Evolutionary conservation across 148 eudicot species (phyloP).

Genomic region (Fagopyrum tataricum): DNA sequence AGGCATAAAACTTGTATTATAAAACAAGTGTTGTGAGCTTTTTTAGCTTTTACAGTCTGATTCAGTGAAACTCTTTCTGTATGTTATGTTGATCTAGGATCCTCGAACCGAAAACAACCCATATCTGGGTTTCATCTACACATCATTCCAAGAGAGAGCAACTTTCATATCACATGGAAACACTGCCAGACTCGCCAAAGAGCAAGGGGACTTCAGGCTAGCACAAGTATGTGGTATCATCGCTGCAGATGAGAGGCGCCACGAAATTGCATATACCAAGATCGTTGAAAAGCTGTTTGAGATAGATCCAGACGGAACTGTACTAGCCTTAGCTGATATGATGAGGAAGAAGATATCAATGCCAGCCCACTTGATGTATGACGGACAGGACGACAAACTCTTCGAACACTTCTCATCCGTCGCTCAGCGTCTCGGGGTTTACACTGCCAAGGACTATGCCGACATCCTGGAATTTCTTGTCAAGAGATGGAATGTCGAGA

Average conservation of each 20-base stretch:
- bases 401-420: constrained; percentile 33
- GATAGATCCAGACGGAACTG: constrained; percentile 35
- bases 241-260: constrained; percentile 47
- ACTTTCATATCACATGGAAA: constrained; percentile 46
- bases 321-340: constrained; percentile 37
- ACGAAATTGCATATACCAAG: constrained; percentile 42
- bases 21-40: too few species aligned
- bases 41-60: neutral
- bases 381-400: constrained; percentile 34
- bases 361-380: constrained; percentile 47
- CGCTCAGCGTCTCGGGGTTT: constrained; percentile 41
- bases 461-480: constrained; percentile 38
- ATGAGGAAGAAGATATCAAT: constrained; percentile 40
- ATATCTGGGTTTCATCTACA: constrained; percentile 45
- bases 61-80: neutral
- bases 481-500: constrained; percentile 33
- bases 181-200: constrained; percentile 40
- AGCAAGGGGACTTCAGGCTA: constrained; percentile 33
- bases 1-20: too few species aligned
- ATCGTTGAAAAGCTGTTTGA: constrained; percentile 46
- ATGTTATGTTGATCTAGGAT: constrained; percentile 18
- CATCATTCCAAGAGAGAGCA: constrained; percentile 51
- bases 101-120: constrained; percentile 40
- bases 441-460: constrained; percentile 42
- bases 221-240: constrained; percentile 42